These are phyloP conservation scores for Wickerhamomyces pijperi DNA, from an alignment of 805 yeast genomes.

Conservation along the genomic window DNA sequence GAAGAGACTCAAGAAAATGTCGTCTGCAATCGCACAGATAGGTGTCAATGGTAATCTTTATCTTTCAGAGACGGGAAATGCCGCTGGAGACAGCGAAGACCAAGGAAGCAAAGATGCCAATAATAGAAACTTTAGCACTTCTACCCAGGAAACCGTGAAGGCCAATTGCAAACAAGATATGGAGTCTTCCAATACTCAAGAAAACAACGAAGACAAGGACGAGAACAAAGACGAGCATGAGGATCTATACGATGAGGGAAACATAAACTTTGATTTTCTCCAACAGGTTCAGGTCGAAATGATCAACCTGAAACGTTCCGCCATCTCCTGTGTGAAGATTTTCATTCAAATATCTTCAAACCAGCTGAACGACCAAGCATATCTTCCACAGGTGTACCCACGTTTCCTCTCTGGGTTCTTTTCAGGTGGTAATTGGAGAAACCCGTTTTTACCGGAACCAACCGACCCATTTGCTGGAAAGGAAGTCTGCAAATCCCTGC, in stretches of 20 bases:
- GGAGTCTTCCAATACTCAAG: background rate
- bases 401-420: constrained; percentile 55
- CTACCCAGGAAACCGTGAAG: constrained; percentile 16
- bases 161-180: constrained; percentile 4
- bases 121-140: constrained; percentile 8
- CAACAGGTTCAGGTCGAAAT: constrained; percentile 29
- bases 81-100: background rate
- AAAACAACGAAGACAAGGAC: background rate
- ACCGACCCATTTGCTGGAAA: constrained; percentile 17
- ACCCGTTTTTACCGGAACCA: constrained; percentile 44
- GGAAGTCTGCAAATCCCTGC: constrained; percentile 15
- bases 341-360: constrained; percentile 18
- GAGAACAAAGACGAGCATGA: constrained; percentile 5
- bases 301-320: constrained; percentile 22
- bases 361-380: constrained; percentile 18
- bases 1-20: constrained; percentile 38
- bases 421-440: constrained; percentile 74
- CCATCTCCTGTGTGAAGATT: constrained; percentile 20
- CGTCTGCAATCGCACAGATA: constrained; percentile 47
- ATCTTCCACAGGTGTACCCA: constrained; percentile 55
- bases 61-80: constrained; percentile 19
- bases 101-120: background rate
- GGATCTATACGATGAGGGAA: background rate
- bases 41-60: constrained; percentile 57
- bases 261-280: constrained; percentile 18